Conservation (phyloP, 2,329 filamentous ascomycete species). For the Alternaria solani region DNA sequence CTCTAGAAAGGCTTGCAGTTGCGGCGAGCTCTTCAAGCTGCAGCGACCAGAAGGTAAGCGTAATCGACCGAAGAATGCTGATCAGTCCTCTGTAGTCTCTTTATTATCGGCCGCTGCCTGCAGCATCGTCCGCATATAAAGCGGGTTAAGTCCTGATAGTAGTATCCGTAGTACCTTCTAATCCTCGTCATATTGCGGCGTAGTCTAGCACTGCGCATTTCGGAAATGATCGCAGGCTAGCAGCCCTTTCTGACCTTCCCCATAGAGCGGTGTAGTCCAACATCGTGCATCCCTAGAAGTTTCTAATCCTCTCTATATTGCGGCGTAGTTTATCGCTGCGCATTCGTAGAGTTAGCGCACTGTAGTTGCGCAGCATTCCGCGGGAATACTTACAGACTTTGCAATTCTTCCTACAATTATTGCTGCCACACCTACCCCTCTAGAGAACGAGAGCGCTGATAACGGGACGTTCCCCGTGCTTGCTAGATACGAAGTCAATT, state of each 20-base stretch:
- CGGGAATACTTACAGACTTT: too few relatives aligned
- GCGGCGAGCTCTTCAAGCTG: constrained; percentile 9
- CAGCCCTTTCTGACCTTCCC: too few relatives aligned
- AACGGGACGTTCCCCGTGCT: constrained; percentile 1
- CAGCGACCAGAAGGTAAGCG: constrained; percentile 12
- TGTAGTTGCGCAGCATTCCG: accelerated
- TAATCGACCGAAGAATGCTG: constrained; percentile 9
- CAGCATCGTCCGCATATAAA: constrained; percentile 54
- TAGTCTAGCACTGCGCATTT: too few relatives aligned
- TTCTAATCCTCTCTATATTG: too few relatives aligned
- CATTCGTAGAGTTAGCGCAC: too few relatives aligned
- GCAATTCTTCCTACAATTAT: background rate
- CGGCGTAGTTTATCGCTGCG: too few relatives aligned
- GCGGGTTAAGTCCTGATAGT: constrained; percentile 46
- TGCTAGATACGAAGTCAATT: constrained; percentile 1
- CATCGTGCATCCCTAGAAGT: too few relatives aligned
- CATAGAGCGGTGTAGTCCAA: too few relatives aligned
- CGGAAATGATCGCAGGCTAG: too few relatives aligned
- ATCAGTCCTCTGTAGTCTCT: background rate
- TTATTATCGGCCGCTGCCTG: constrained; percentile 9
- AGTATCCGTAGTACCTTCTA: constrained; percentile 32
- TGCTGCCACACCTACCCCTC: background rate
- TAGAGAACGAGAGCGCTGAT: background rate
- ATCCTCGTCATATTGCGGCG: too few relatives aligned
- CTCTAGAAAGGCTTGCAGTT: constrained; percentile 1